Percentiles rank a stretch among this genome's conserved stretches.
Conservation (phyloP, 2,329 filamentous ascomycete species). For the Cladobotryum mycophilum region DNA sequence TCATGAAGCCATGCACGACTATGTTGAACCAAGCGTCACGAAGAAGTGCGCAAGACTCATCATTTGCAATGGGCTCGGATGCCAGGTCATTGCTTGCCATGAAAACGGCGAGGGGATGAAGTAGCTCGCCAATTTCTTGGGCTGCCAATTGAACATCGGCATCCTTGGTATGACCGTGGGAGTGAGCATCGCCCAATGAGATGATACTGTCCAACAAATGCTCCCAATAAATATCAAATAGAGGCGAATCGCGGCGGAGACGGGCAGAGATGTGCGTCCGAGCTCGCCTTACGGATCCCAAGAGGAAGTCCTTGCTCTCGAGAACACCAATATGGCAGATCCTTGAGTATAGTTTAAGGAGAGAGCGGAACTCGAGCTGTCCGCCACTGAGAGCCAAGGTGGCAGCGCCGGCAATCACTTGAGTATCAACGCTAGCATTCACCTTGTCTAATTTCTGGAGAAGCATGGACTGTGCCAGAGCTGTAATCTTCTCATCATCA, state of each 20-base stretch:
- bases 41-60: constrained; percentile 66
- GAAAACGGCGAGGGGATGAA: constrained; percentile 81
- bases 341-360: constrained; percentile 77
- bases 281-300: constrained; percentile 73
- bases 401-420: constrained; percentile 78
- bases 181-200: constrained; percentile 80
- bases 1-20: constrained; percentile 83
- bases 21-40: constrained; percentile 99
- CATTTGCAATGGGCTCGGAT: constrained; percentile 45
- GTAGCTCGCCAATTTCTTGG: constrained; percentile 77
- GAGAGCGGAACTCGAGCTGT: constrained; percentile 72
- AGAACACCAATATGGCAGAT: constrained; percentile 67
- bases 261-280: constrained; percentile 70
- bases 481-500: constrained; percentile 85
- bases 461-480: constrained; percentile 89
- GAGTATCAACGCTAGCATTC: constrained; percentile 70
- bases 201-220: constrained; percentile 82
- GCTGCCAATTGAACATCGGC: constrained; percentile 77
- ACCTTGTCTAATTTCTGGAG: constrained; percentile 92
- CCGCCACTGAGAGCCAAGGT: constrained; percentile 70
- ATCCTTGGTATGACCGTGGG: constrained; percentile 65
- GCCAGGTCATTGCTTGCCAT: constrained; percentile 61
- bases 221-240: constrained; percentile 78
- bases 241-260: constrained; percentile 60
- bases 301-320: constrained; percentile 59